Evolutionary conservation across 192 early-diverging fungal species (phyloP).

Genomic region (Coemansia sp.): DNA sequence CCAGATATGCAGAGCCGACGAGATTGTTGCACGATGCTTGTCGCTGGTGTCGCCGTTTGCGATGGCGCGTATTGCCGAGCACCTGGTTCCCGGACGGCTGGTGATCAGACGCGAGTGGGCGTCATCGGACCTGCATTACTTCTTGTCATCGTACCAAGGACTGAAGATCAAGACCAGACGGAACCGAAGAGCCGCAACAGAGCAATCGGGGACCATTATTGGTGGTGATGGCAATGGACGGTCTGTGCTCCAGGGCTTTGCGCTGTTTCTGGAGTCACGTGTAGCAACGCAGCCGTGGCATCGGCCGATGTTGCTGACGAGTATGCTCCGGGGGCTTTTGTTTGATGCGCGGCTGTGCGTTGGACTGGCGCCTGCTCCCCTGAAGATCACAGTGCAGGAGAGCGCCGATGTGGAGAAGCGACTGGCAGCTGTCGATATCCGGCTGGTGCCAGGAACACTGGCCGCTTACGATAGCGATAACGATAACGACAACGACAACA

Average conservation of each 20-base stretch:
- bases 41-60: slow-evolving; percentile 26
- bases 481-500: background rate
- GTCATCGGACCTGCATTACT: slow-evolving; percentile 32
- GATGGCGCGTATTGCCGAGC: slow-evolving; percentile 24
- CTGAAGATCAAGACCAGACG: background rate
- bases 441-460: background rate
- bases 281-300: slow-evolving; percentile 36
- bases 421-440: slow-evolving; percentile 2
- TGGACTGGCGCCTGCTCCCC: slow-evolving; percentile 31
- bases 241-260: slow-evolving; percentile 14
- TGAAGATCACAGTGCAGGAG: slow-evolving; percentile 39
- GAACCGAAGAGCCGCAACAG: background rate
- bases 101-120: slow-evolving; percentile 46
- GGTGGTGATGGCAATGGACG: no score
- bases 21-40: slow-evolving; percentile 15
- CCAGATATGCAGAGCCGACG: slow-evolving; percentile 11
- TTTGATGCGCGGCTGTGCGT: slow-evolving; percentile 42
- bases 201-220: no score
- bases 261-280: slow-evolving; percentile 17
- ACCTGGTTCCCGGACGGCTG: slow-evolving; percentile 24
- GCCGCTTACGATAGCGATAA: background rate
- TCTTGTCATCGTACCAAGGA: slow-evolving; percentile 23
- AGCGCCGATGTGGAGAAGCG: slow-evolving; percentile 21
- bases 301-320: slow-evolving; percentile 38
- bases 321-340: slow-evolving; percentile 31